Conservation (phyloP, 192 early-diverging fungal species). For the Coemansia sp. region DNA sequence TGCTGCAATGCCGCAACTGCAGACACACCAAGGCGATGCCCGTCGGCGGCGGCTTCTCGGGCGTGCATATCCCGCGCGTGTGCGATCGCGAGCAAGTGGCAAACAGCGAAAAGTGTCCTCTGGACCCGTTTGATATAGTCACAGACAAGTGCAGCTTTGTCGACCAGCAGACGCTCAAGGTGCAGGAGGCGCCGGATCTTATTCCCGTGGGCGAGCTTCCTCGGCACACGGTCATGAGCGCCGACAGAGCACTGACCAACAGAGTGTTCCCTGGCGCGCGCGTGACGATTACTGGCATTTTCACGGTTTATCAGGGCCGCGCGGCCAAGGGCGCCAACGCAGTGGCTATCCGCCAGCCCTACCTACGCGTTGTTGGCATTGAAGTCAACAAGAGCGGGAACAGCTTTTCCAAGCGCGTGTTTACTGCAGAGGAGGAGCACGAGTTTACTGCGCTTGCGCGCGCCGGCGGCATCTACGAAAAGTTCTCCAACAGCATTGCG, state of each 20-base stretch:
- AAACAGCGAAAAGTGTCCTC: conserved; percentile 41
- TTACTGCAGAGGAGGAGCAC: conserved; percentile 91
- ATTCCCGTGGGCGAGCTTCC: conserved; percentile 98
- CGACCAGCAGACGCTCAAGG: conserved; percentile 94
- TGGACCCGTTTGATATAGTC: conserved; percentile 93
- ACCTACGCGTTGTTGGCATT: conserved; percentile 91
- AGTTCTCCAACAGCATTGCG: conserved; percentile 90
- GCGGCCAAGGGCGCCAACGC: conserved; percentile 64
- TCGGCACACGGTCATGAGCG: conserved; percentile 86
- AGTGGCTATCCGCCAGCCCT: conserved; percentile 88
- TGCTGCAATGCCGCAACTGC: conserved; percentile 87
- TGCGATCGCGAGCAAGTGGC: conserved; percentile 67
- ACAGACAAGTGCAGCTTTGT: conserved; percentile 96
- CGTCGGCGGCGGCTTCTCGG: conserved; percentile 80
- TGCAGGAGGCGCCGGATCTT: conserved; percentile 96
- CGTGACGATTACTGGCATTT: conserved; percentile 91
- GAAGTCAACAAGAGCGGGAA: conserved; percentile 74
- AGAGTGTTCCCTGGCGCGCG: conserved; percentile 91
- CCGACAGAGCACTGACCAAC: conserved; percentile 82
- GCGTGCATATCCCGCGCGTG: conserved; percentile 78
- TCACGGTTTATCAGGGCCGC: conserved; percentile 86
- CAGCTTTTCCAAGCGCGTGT: conserved; percentile 61
- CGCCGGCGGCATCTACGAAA: conserved; percentile 80
- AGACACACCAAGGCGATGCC: conserved; percentile 75
- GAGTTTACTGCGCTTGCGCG: conserved; percentile 87